These are phyloP conservation scores for Lanmaoa pseudosensibilis DNA, from an alignment of 768 basidiomycete genomes.

Conservation along the genomic window DNA sequence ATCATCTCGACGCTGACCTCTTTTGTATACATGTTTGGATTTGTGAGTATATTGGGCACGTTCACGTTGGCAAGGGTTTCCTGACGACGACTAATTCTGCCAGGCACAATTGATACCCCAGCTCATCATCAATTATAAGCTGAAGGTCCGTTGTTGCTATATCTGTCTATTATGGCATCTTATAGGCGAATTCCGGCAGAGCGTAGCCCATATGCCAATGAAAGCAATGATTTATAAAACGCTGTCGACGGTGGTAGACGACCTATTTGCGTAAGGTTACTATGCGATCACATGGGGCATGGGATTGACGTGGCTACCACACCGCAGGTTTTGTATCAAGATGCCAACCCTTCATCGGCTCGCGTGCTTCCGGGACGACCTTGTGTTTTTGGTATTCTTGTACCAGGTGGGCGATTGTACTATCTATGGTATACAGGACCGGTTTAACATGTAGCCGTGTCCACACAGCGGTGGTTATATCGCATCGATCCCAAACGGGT, in stretches of 20 bases:
- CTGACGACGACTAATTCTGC: slow-evolving; percentile 16
- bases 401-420: slow-evolving; percentile 68
- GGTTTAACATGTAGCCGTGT: slow-evolving; percentile 18
- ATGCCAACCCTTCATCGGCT: slow-evolving; percentile 95
- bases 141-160: slow-evolving; percentile 60
- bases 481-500: slow-evolving; percentile 90
- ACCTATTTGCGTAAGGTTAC: slow-evolving; percentile 78
- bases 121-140: slow-evolving; percentile 95
- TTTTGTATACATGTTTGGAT: slow-evolving; percentile 96
- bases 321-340: slow-evolving; percentile 82
- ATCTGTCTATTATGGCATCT: slow-evolving; percentile 4
- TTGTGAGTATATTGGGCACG: slow-evolving; percentile 58
- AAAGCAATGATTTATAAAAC: slow-evolving; percentile 98
- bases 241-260: slow-evolving; percentile 86
- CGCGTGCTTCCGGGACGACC: slow-evolving; percentile 86
- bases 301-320: slow-evolving; percentile 15
- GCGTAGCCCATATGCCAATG: slow-evolving; percentile 98
- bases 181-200: slow-evolving; percentile 44
- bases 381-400: slow-evolving; percentile 88
- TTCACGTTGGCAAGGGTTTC: slow-evolving; percentile 2
- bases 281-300: slow-evolving; percentile 11
- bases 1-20: slow-evolving; percentile 90
- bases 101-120: slow-evolving; percentile 86
- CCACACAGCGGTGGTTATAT: slow-evolving; percentile 89
- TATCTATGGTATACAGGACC: slow-evolving; percentile 6